A percentile compares a stretch with the other conserved stretches of the same genome.
These are phyloP conservation scores for Pseudogymnoascus sp. DNA, from an alignment of 2,329 filamentous ascomycete species.

Conservation along the genomic window DNA sequence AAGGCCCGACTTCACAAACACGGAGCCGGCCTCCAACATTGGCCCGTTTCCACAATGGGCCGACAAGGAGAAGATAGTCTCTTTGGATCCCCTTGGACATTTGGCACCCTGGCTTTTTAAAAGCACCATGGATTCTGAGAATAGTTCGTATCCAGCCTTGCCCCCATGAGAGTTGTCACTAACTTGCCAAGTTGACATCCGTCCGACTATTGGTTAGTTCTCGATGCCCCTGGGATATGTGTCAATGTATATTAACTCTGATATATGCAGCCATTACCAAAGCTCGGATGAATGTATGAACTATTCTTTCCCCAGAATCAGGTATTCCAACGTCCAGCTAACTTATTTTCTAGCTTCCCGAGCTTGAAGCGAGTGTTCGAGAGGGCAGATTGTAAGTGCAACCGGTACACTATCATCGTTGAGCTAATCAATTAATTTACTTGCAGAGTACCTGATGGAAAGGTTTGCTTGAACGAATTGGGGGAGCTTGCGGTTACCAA, in stretches of 20 bases:
- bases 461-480: constrained; percentile 71
- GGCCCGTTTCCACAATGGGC: constrained; percentile 86
- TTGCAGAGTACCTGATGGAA: constrained; percentile 54
- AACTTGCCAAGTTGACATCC: constrained; percentile 27
- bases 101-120: constrained; percentile 76
- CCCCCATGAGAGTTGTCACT: constrained; percentile 12
- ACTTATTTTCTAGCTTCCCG: constrained; percentile 54
- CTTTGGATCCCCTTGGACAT: constrained; percentile 94
- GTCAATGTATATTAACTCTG: background rate
- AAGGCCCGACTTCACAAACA: constrained; percentile 67
- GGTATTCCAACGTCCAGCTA: constrained; percentile 1
- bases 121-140: constrained; percentile 66
- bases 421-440: constrained; percentile 10
- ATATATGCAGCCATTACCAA: constrained; percentile 25
- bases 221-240: background rate
- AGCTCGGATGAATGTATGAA: constrained; percentile 29
- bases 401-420: background rate
- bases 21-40: constrained; percentile 82
- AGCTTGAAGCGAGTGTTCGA: constrained; percentile 81
- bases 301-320: background rate
- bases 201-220: constrained; percentile 27
- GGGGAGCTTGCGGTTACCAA: constrained; percentile 92
- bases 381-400: constrained; percentile 57
- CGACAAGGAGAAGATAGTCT: constrained; percentile 87
- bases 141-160: constrained; percentile 37